A percentile compares a stretch with the other conserved stretches of the same genome.
Evolutionary conservation across 352 stramenopile species (phyloP).

Genomic region (Phytophthora tubulina): DNA sequence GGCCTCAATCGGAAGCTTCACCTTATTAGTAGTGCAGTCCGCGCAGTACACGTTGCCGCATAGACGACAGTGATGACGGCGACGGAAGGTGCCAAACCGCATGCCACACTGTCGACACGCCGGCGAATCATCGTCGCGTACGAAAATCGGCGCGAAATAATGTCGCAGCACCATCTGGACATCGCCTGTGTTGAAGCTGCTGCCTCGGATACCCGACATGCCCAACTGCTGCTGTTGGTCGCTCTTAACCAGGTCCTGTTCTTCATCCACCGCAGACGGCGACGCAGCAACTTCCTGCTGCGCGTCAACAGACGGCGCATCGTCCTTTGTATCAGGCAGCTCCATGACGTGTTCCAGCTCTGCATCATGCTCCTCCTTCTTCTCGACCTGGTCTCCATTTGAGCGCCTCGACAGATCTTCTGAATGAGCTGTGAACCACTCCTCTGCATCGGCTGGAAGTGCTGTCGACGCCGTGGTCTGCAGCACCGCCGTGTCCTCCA

Average conservation of each 20-base stretch:
- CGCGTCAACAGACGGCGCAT: slow-evolving; percentile 6
- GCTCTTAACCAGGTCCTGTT: slow-evolving; percentile 30
- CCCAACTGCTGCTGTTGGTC: slow-evolving; percentile 24
- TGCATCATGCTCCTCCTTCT: slow-evolving; percentile 16
- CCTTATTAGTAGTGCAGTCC: slow-evolving; percentile 80
- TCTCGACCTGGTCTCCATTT: slow-evolving; percentile 11
- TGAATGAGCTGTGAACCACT: slow-evolving; percentile 45
- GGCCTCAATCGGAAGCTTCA: slow-evolving; percentile 67
- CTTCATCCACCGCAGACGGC: slow-evolving; percentile 5
- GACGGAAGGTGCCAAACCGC: slow-evolving; percentile 81
- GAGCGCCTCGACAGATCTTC: slow-evolving; percentile 24
- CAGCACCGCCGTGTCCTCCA: slow-evolving; percentile 33
- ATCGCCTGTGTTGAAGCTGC: slow-evolving; percentile 40
- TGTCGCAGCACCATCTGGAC: slow-evolving; percentile 55
- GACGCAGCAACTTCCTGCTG: slow-evolving; percentile 5
- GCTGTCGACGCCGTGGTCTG: slow-evolving; percentile 35
- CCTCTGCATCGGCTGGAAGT: slow-evolving; percentile 34
- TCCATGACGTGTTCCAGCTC: slow-evolving; percentile 22
- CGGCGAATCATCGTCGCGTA: slow-evolving; percentile 54
- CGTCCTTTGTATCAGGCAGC: neutral
- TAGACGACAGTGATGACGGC: slow-evolving; percentile 79
- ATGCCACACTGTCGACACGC: slow-evolving; percentile 72
- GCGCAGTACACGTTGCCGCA: slow-evolving; percentile 81
- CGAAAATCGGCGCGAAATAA: slow-evolving; percentile 71
- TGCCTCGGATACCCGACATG: slow-evolving; percentile 21